A percentile compares a stretch with the other conserved stretches of the same genome.
Conservation (phyloP, 305 asterid species). For the Solanum hybrid region DNA sequence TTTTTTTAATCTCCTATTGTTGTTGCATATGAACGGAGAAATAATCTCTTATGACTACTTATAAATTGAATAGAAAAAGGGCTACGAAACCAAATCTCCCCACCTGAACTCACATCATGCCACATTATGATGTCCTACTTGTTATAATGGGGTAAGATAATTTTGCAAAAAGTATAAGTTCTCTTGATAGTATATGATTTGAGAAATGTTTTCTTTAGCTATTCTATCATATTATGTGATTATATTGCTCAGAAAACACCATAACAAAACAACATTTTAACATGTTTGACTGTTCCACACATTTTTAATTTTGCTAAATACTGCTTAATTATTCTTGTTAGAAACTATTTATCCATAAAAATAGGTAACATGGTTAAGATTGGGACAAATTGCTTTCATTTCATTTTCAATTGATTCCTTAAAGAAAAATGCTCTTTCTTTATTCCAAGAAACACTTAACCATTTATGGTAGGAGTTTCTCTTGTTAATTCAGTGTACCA, state of each 20-base stretch:
- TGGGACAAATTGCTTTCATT: not conserved
- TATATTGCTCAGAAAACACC: not conserved
- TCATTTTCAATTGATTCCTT: not conserved
- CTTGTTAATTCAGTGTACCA: not conserved
- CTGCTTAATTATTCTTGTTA: not conserved
- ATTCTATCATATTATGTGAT: not conserved
- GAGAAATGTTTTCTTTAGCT: not conserved
- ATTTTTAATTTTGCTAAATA: not conserved
- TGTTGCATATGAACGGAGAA: conserved; percentile 9
- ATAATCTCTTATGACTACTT: not conserved
- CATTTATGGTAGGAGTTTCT: not conserved
- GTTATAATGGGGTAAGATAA: not conserved
- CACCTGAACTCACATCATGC: conserved; percentile 4
- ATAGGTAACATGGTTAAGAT: not conserved
- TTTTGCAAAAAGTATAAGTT: not conserved
- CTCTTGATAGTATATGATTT: not conserved
- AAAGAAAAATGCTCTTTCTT: not conserved
- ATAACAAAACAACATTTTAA: not conserved
- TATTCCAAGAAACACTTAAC: not conserved
- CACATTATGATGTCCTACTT: conserved; percentile 6
- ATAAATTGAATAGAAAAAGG: not conserved
- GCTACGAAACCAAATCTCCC: not conserved
- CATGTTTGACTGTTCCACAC: not conserved
- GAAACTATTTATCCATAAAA: not conserved
- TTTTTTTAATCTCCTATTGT: not conserved